A percentile compares a stretch with the other conserved stretches of the same genome.
Evolutionary conservation across 257 asterid species (phyloP).

Genomic region (Anisodus tanguticus): DNA sequence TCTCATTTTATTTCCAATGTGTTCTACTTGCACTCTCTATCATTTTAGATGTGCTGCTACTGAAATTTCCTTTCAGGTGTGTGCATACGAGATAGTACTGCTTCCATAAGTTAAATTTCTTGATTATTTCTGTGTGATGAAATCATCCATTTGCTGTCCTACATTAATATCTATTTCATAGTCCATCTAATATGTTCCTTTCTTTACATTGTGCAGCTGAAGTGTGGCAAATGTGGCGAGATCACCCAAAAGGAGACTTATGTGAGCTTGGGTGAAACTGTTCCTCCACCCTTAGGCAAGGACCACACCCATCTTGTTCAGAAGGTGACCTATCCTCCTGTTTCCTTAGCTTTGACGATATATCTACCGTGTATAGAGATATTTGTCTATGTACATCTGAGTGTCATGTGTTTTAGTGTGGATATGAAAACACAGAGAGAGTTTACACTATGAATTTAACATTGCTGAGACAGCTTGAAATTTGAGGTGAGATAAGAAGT

Average conservation of each 20-base stretch:
- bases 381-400: neutral
- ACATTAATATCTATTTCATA: neutral
- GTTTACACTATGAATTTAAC: neutral
- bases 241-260: conserved; percentile 69
- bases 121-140: neutral
- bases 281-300: conserved; percentile 64
- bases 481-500: neutral
- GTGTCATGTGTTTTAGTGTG: neutral
- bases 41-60: neutral
- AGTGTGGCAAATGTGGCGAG: conserved; percentile 83
- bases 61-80: conserved; percentile 16
- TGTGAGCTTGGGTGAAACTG: conserved; percentile 62
- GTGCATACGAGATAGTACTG: neutral
- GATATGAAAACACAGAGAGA: conserved; percentile 9
- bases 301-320: conserved; percentile 66
- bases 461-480: neutral
- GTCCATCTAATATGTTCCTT: neutral
- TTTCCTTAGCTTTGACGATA: neutral
- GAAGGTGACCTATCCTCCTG: conserved; percentile 51
- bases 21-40: neutral
- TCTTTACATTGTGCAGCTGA: conserved; percentile 51
- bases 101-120: neutral
- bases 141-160: neutral
- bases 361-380: neutral
- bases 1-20: conserved; percentile 3